Evolutionary conservation across 148 eudicot genomes (phyloP).

Genomic region (Rhododendron williamsianum): DNA sequence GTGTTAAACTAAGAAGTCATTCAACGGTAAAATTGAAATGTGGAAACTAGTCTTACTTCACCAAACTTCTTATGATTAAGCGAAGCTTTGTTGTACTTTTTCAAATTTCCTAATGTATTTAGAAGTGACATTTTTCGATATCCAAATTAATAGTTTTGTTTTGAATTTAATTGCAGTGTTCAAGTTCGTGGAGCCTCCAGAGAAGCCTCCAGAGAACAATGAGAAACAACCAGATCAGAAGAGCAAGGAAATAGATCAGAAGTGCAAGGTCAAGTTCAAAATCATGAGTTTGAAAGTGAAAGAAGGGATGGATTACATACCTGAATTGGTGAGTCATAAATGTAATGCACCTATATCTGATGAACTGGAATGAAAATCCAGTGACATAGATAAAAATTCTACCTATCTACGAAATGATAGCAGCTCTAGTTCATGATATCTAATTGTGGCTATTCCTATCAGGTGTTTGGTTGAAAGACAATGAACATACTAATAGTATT

Average conservation of each 20-base stretch:
- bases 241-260: conserved; percentile 33
- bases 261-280: conserved; percentile 76
- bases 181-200: conserved; percentile 97
- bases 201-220: conserved; percentile 93
- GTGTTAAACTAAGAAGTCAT: neutral
- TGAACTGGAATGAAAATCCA: neutral
- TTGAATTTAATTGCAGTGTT: conserved; percentile 47
- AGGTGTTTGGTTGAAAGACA: neutral
- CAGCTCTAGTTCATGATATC: neutral
- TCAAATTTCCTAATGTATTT: neutral
- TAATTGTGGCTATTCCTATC: neutral
- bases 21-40: neutral
- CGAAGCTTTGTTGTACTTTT: neutral
- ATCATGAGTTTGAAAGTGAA: conserved; percentile 95
- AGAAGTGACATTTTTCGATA: neutral
- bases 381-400: neutral
- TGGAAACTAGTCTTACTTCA: neutral
- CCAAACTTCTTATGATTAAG: neutral
- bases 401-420: neutral
- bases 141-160: neutral
- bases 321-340: conserved; percentile 62
- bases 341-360: neutral
- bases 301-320: conserved; percentile 66
- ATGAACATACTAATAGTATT: neutral
- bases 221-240: conserved; percentile 45